phyloP scores from a whole-genome alignment of 305 asterid species.

The Rubia tinctorum region DNA sequence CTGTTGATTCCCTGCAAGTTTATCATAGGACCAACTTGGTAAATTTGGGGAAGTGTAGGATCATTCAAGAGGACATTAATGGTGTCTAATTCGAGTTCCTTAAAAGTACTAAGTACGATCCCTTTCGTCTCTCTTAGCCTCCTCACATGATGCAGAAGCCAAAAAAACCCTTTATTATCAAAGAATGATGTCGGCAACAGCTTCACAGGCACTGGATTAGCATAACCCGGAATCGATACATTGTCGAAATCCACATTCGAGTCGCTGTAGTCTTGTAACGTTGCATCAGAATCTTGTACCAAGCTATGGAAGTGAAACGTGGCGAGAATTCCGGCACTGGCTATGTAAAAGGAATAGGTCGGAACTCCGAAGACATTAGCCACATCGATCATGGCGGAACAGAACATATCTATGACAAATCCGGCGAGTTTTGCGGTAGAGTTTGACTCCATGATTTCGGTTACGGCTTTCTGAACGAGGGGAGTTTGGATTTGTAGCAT shows the following conservation, averaged over 20 bases:
- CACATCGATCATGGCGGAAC: conserved; percentile 8
- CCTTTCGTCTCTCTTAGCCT: conserved; percentile 7
- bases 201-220: conserved; percentile 4
- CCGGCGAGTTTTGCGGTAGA: neutral
- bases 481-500: neutral
- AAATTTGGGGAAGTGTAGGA: neutral
- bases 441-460: neutral
- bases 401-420: neutral
- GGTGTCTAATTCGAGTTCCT: neutral
- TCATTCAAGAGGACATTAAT: neutral
- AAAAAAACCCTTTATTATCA: neutral
- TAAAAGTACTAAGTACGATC: neutral
- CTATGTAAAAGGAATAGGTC: neutral
- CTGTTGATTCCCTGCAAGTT: conserved; percentile 3
- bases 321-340: neutral
- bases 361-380: conserved; percentile 5
- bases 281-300: neutral
- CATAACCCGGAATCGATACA: neutral
- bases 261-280: neutral
- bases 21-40: neutral
- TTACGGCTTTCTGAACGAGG: neutral
- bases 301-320: neutral
- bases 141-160: neutral
- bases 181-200: neutral
- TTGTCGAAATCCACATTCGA: neutral